Evolutionary conservation across 257 asterid genomes (phyloP).

Genomic region (Solanum rostratum): DNA sequence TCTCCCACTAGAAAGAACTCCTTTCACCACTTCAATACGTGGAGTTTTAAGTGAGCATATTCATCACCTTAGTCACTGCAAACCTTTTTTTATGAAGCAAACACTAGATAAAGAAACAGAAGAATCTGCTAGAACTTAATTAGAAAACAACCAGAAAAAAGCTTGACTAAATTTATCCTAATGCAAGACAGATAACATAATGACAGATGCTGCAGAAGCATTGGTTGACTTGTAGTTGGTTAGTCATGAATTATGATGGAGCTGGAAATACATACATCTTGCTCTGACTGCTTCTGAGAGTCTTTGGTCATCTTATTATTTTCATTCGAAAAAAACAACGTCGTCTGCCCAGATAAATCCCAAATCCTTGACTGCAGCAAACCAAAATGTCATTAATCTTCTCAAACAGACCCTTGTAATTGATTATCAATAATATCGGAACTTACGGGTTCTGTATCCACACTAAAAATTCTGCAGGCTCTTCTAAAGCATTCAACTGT

Average conservation of each 20-base stretch:
- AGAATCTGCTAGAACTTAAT: background rate
- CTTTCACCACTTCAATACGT: background rate
- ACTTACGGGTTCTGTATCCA: constrained; percentile 74
- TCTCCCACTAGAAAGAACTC: background rate
- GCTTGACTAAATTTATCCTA: background rate
- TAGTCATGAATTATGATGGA: background rate
- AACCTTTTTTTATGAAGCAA: background rate
- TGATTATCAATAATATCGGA: background rate
- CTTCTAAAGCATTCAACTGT: constrained; percentile 77
- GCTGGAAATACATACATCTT: constrained; percentile 52
- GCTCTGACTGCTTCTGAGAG: constrained; percentile 57
- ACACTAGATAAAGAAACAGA: background rate
- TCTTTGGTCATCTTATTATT: constrained; percentile 54
- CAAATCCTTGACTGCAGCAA: constrained; percentile 67
- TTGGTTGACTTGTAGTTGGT: background rate
- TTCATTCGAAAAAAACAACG: constrained; percentile 52
- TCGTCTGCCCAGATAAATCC: constrained; percentile 91
- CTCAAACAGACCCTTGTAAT: constrained; percentile 1
- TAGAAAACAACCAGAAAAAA: background rate
- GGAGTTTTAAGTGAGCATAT: background rate
- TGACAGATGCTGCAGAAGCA: background rate
- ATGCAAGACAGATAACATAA: background rate
- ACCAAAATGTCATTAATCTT: constrained; percentile 15
- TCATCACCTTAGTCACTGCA: background rate
- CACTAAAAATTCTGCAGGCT: constrained; percentile 79